phyloP scores from a whole-genome alignment of 2,329 filamentous ascomycete genomes.

The Exophiala sp. region DNA sequence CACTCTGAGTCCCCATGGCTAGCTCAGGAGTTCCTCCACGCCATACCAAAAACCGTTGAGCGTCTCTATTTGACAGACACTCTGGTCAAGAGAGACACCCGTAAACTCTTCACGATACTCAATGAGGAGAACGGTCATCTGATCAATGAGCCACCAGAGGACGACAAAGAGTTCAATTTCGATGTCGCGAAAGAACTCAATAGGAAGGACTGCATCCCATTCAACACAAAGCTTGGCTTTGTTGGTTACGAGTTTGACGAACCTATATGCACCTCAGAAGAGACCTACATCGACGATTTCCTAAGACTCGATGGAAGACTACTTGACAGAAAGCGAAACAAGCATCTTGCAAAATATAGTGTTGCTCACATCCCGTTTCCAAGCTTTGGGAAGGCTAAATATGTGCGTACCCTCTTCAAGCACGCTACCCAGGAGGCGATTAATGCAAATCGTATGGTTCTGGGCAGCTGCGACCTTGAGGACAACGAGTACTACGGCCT shows the following conservation, averaged over 20 bases:
- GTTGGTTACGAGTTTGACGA: slow-evolving; percentile 21
- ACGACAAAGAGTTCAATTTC: not conserved
- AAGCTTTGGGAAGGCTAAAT: not conserved
- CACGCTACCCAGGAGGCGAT: not conserved
- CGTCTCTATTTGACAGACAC: slow-evolving; percentile 18
- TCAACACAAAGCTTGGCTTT: slow-evolving; percentile 16
- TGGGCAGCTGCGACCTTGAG: slow-evolving; percentile 2
- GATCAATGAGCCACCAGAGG: not conserved
- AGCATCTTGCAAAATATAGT: slow-evolving; percentile 12
- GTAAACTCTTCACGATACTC: not conserved
- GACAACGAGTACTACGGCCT: slow-evolving; percentile 18
- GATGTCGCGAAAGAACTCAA: slow-evolving; percentile 8
- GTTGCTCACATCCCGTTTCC: slow-evolving; percentile 6
- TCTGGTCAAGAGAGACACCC: slow-evolving; percentile 5
- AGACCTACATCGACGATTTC: slow-evolving; percentile 5
- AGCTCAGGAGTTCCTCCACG: slow-evolving; percentile 16
- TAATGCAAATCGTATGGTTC: not conserved
- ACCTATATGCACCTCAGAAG: not conserved
- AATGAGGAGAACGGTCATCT: not conserved
- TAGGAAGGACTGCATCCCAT: slow-evolving; percentile 18
- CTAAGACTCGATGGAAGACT: slow-evolving; percentile 24
- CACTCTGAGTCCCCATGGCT: slow-evolving; percentile 11
- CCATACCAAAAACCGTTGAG: slow-evolving; percentile 15
- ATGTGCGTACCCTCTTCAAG: not conserved
- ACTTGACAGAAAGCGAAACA: slow-evolving; percentile 24